Conservation (phyloP, 2,329 filamentous ascomycete species). For the Alternaria arborescens region DNA sequence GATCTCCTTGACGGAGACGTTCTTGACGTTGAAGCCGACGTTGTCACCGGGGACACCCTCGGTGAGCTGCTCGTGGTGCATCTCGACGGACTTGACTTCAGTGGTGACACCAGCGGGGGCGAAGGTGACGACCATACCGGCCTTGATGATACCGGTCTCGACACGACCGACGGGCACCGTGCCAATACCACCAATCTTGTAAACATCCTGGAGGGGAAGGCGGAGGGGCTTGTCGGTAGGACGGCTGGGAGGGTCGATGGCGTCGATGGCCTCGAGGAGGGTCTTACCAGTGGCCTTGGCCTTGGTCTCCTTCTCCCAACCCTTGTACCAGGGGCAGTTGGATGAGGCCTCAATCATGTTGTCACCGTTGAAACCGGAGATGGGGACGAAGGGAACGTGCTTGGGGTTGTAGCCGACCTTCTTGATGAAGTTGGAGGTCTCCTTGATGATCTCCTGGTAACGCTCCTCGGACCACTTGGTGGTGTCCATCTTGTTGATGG, state of each 20-base stretch:
- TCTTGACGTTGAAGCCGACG: conserved; percentile 99
- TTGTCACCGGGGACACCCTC: conserved; percentile 99
- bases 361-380: conserved; percentile 99
- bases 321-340: conserved; percentile 99
- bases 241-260: conserved; percentile 90
- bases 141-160: conserved; percentile 94
- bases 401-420: conserved; percentile 99
- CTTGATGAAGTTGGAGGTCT: conserved; percentile 99
- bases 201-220: conserved; percentile 99
- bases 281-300: conserved; percentile 91
- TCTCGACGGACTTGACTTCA: conserved; percentile 99
- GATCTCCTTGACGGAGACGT: conserved; percentile 99
- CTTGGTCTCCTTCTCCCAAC: conserved; percentile 99
- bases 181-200: conserved; percentile 99
- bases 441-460: conserved; percentile 99
- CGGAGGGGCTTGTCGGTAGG: conserved; percentile 99
- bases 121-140: conserved; percentile 94
- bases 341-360: conserved; percentile 93
- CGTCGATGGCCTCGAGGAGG: conserved; percentile 97
- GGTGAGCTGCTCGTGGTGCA: conserved; percentile 99
- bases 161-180: conserved; percentile 99
- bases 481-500: conserved; percentile 99
- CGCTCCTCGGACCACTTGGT: conserved; percentile 96
- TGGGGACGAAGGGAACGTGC: conserved; percentile 96
- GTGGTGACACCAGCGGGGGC: conserved; percentile 98